Evolutionary conservation across 768 basidiomycete species (phyloP), one percentile per base, ranked within the genome.

Genomic region (Mycena rebaudengoi): DNA sequence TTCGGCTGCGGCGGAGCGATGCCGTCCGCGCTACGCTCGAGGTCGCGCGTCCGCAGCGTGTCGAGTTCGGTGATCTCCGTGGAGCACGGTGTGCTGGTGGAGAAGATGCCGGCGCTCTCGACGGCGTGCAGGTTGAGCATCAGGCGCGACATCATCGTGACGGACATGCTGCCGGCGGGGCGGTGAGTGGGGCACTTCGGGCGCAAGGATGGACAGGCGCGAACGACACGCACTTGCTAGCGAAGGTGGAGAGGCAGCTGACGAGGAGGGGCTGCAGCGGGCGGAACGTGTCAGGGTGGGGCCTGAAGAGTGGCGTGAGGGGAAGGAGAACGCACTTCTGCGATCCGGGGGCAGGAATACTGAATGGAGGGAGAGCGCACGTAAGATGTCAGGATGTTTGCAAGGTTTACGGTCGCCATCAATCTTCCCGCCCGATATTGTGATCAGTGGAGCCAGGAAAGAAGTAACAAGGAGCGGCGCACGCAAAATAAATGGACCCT

Each of bases 111-210:
- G 20, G 40, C 10, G 25, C 49, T 45, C 49, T 57, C 62, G 23
- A 59, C 55, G 14, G 46, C 20, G 66, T 78, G 71, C 16, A 79
- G 70, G 69, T 80, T 79, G 44, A 79, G 74, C 70, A 79, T 75
- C 18, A 80, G 74, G 23, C 77, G 76, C n/a, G 78, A 79, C 70
- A 76, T 74, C 68, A 80, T 67, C n/a, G 72, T 72, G 11, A 78
- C 67, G 13, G 79, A 57, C 35, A 64, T 28, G 28, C 62, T 58
- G n/a, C n/a, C n/a, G 43, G 25, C 21, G 52, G 18, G 18, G 6
- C 0, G 10, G n/a, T 54, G 10, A 25, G 35, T 35, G 20, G 11
- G 37, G n/a, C n/a, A 28, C 14, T 21, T 25, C 5, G 20, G 13
- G 18, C 28, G 16, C 29, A 29, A 8, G 32, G 25, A 41, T 8